phyloP scores from a whole-genome alignment of 257 asterid species.

The Coffea eugenioides region DNA sequence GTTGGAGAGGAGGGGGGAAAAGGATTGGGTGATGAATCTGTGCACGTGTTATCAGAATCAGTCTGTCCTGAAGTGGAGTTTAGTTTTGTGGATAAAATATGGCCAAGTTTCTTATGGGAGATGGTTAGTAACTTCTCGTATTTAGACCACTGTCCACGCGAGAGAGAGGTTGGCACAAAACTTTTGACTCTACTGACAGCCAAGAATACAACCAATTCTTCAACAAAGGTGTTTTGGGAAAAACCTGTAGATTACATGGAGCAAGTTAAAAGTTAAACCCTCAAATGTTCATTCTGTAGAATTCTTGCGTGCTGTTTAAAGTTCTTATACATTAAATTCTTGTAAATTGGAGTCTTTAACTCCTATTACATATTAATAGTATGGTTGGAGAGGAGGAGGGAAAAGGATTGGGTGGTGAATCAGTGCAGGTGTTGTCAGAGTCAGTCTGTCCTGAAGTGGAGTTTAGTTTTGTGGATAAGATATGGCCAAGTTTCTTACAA shows the following conservation, averaged over 20 bases:
- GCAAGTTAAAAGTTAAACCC: background rate
- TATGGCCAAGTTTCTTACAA: slow-evolving; percentile 28
- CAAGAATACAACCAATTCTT: too few species aligned
- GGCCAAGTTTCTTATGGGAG: slow-evolving; percentile 25
- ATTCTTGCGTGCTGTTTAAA: too few species aligned
- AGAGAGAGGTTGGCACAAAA: too few species aligned
- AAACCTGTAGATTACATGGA: too few species aligned
- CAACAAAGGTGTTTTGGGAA: too few species aligned
- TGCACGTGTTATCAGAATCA: slow-evolving; percentile 12
- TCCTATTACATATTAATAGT: too few species aligned
- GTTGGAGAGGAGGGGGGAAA: background rate
- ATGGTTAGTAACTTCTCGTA: background rate
- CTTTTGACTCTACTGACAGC: too few species aligned
- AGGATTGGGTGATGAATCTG: slow-evolving; percentile 16
- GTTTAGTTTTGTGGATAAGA: slow-evolving; percentile 35
- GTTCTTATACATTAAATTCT: background rate
- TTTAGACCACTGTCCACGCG: background rate
- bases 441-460: background rate
- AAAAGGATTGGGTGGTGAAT: slow-evolving; percentile 3
- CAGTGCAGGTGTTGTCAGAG: slow-evolving; percentile 13
- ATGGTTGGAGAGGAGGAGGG: too few species aligned
- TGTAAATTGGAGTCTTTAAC: background rate
- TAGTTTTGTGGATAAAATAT: slow-evolving; percentile 36
- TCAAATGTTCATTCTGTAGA: background rate
- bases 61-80: background rate